A percentile compares a stretch with the other conserved stretches of the same genome.
Conservation (phyloP, 306 rosid species). For the Rosa chinensis region DNA sequence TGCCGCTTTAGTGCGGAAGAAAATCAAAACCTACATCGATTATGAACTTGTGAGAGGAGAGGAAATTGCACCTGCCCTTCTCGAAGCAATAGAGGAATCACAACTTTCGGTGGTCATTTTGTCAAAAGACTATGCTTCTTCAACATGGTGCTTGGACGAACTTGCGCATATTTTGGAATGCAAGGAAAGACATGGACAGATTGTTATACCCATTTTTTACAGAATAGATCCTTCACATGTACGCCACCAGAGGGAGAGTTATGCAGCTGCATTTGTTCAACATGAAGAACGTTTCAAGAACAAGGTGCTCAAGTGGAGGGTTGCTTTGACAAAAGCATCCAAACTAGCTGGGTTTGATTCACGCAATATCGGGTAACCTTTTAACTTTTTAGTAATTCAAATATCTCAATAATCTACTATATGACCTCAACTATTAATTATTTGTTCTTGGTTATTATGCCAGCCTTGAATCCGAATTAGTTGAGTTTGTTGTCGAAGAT, state of each 20-base stretch:
- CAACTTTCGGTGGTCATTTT: not conserved
- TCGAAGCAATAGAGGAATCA: not conserved
- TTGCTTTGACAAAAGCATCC: conserved; percentile 4
- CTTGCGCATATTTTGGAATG: conserved; percentile 2
- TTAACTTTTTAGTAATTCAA: too few relatives aligned
- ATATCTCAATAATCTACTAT: too few relatives aligned
- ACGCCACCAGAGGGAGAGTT: too few relatives aligned
- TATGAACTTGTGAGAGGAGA: not conserved
- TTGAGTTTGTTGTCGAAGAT: not conserved
- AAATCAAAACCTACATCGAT: not conserved
- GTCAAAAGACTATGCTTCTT: not conserved
- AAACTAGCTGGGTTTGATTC: not conserved
- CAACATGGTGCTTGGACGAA: not conserved
- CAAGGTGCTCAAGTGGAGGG: not conserved
- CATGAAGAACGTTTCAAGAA: not conserved
- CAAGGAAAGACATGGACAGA: not conserved
- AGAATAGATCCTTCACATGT: not conserved
- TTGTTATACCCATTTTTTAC: not conserved
- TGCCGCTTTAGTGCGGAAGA: not conserved
- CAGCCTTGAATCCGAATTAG: not conserved
- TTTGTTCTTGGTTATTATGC: too few relatives aligned
- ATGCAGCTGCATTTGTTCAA: not conserved
- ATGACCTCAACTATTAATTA: too few relatives aligned
- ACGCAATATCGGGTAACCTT: not conserved
- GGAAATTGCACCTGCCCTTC: not conserved